Conservation (phyloP, 2,329 filamentous ascomycete genomes). For the Phialemonium atrogriseum region DNA sequence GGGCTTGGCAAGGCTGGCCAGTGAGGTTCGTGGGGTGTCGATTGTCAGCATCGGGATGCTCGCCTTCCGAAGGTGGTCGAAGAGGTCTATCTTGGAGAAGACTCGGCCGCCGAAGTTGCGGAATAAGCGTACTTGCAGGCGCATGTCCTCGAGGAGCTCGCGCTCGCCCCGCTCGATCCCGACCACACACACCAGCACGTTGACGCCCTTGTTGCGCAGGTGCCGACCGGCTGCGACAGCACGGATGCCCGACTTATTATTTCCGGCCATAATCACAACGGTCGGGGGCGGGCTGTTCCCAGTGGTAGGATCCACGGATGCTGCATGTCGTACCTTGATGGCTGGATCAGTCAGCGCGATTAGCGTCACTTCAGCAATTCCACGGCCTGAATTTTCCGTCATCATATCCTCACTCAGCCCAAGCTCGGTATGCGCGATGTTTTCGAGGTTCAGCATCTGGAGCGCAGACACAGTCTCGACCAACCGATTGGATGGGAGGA, state of each 20-base stretch:
- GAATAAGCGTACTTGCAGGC: constrained; percentile 76
- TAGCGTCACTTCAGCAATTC: constrained; percentile 77
- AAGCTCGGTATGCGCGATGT: constrained; percentile 79
- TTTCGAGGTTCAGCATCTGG: constrained; percentile 88
- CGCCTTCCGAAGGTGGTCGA: constrained; percentile 48
- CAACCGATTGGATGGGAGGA: constrained; percentile 45
- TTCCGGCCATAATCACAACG: constrained; percentile 81
- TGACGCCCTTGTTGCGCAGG: constrained; percentile 72
- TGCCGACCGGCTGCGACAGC: constrained; percentile 82
- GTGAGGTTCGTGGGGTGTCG: constrained; percentile 23
- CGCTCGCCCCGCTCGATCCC: constrained; percentile 74
- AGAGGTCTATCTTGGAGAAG: constrained; percentile 50
- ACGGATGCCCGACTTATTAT: constrained; percentile 80
- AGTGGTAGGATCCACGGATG: constrained; percentile 24
- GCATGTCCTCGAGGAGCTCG: constrained; percentile 71
- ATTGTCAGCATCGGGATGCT: constrained; percentile 26
- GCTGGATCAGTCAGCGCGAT: constrained; percentile 56
- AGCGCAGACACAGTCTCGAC: constrained; percentile 60
- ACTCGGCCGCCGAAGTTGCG: constrained; percentile 74
- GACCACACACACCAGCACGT: constrained; percentile 75
- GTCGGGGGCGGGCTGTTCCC: constrained; percentile 22
- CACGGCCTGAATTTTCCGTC: constrained; percentile 82
- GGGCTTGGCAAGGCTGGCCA: constrained; percentile 38
- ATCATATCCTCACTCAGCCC: constrained; percentile 85
- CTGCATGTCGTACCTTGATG: constrained; percentile 42